These are phyloP conservation scores for Solanum medicagineum DNA, from an alignment of 257 asterid genomes.

Conservation along the genomic window DNA sequence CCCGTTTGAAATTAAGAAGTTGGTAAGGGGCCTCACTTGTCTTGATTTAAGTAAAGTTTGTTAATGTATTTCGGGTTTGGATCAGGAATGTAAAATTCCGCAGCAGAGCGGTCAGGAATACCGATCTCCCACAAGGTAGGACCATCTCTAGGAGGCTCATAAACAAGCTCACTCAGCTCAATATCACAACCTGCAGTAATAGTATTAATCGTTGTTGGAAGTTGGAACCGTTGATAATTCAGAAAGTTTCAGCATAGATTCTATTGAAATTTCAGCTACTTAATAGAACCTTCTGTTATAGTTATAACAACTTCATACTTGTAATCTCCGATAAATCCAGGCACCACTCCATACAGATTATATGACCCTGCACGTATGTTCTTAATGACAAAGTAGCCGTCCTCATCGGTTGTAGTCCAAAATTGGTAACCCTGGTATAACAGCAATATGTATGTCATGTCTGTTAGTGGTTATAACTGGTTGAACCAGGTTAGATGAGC, in stretches of 20 bases:
- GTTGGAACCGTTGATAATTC: background rate
- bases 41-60: background rate
- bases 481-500: background rate
- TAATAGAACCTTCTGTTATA: slow-evolving; percentile 1
- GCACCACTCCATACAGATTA: background rate
- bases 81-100: slow-evolving; percentile 6
- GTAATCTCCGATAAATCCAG: slow-evolving; percentile 6
- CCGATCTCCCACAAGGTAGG: slow-evolving; percentile 8
- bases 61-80: slow-evolving; percentile 1
- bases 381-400: background rate
- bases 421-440: slow-evolving; percentile 8
- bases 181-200: background rate
- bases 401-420: slow-evolving; percentile 1
- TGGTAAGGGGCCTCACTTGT: background rate
- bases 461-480: background rate
- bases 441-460: background rate
- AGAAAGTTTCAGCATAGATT: background rate
- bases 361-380: background rate
- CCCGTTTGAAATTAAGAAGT: background rate
- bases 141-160: slow-evolving; percentile 6
- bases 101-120: background rate
- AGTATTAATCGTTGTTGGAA: background rate
- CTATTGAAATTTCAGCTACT: background rate
- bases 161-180: background rate
- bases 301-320: background rate